phyloP scores from a whole-genome alignment of 163 green algal genomes.

The Prototheca cutis region DNA sequence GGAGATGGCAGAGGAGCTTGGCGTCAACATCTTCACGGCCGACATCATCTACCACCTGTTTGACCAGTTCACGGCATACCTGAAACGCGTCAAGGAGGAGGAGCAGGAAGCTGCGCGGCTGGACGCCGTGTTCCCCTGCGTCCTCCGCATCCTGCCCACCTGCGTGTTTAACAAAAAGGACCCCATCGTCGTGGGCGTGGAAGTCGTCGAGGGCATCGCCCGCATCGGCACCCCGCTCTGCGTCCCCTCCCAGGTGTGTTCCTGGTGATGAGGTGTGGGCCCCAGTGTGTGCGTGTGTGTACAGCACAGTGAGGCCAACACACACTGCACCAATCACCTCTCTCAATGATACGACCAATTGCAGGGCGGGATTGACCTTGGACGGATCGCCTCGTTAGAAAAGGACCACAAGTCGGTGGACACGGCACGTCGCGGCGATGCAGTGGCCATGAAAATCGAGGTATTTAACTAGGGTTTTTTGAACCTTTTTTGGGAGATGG shows the following conservation, averaged over 20 bases:
- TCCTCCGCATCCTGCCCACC: slow-evolving; percentile 79
- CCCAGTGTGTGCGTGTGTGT: too few relatives aligned
- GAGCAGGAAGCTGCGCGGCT: slow-evolving; percentile 76
- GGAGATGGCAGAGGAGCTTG: slow-evolving; percentile 68
- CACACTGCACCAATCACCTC: too few relatives aligned
- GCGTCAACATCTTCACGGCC: slow-evolving; percentile 62
- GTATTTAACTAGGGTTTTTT: slow-evolving; percentile 1
- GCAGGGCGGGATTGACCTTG: slow-evolving; percentile 74
- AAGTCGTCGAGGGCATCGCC: slow-evolving; percentile 84
- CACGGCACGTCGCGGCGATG: slow-evolving; percentile 55
- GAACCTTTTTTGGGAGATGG: not conserved
- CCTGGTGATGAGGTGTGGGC: too few relatives aligned
- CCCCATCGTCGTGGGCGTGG: slow-evolving; percentile 92
- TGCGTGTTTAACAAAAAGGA: slow-evolving; percentile 98
- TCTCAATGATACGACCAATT: too few relatives aligned
- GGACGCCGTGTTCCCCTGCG: slow-evolving; percentile 81
- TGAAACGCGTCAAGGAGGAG: slow-evolving; percentile 73
- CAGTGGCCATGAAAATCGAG: slow-evolving; percentile 91
- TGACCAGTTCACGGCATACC: slow-evolving; percentile 90
- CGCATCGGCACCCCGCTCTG: slow-evolving; percentile 74
- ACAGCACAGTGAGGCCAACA: too few relatives aligned
- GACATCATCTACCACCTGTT: slow-evolving; percentile 93
- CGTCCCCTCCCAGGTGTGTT: slow-evolving; percentile 55
- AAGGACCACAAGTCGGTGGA: slow-evolving; percentile 93
- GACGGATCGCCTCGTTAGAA: slow-evolving; percentile 86